Evolutionary conservation across 2,329 filamentous ascomycete genomes (phyloP).

Genomic region (Penicillium sp.): DNA sequence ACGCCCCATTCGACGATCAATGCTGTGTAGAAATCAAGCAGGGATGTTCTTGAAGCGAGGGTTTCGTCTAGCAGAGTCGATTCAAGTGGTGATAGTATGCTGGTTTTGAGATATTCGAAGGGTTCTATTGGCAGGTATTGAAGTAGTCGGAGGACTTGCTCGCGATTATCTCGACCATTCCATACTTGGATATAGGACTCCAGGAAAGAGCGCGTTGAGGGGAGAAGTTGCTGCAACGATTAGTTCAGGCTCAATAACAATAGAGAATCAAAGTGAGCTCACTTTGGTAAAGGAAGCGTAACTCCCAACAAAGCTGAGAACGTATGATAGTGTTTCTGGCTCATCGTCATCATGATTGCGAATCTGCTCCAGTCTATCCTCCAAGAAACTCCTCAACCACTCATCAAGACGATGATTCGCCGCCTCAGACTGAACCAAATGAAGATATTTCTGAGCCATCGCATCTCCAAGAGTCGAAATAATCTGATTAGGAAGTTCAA

Average conservation of each 20-base stretch:
- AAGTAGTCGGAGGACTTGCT: slow-evolving; percentile 43
- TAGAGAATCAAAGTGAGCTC: slow-evolving; percentile 1
- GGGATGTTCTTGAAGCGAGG: slow-evolving; percentile 57
- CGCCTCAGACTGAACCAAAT: slow-evolving; percentile 65
- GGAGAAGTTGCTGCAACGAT: slow-evolving; percentile 36
- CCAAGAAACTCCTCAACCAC: slow-evolving; percentile 45
- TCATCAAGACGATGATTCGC: slow-evolving; percentile 45
- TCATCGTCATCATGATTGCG: slow-evolving; percentile 53
- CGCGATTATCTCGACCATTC: slow-evolving; percentile 63
- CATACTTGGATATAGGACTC: slow-evolving; percentile 62
- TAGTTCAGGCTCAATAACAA: background rate
- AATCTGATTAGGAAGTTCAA: slow-evolving; percentile 81
- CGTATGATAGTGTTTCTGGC: slow-evolving; percentile 39
- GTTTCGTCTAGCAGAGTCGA: slow-evolving; percentile 41
- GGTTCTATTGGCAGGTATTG: slow-evolving; percentile 38
- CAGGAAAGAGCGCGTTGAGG: slow-evolving; percentile 39
- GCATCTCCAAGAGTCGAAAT: slow-evolving; percentile 76
- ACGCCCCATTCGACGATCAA: slow-evolving; percentile 63
- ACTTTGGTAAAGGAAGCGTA: slow-evolving; percentile 47
- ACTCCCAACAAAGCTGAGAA: slow-evolving; percentile 37
- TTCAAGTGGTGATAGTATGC: slow-evolving; percentile 48
- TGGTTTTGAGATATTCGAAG: slow-evolving; percentile 38
- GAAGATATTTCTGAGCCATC: slow-evolving; percentile 74
- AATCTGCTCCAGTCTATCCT: slow-evolving; percentile 40
- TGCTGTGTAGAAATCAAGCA: slow-evolving; percentile 70